Conservation (phyloP, 495 filamentous ascomycete genomes). For the Daldinia loculata region DNA sequence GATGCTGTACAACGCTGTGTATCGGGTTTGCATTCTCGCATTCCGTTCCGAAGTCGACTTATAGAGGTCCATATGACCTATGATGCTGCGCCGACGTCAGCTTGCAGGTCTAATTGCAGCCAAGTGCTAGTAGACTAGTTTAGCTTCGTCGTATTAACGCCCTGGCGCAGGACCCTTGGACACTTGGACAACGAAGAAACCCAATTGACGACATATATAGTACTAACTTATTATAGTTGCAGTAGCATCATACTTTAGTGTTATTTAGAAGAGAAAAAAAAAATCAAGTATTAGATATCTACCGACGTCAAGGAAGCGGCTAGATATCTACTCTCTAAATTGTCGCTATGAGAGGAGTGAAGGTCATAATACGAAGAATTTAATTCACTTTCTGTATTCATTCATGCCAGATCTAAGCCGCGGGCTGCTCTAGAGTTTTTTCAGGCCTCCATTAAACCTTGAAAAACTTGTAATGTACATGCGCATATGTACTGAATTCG, state of each 20-base stretch:
- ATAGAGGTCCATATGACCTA: conserved; percentile 15
- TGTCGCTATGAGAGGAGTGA: not conserved
- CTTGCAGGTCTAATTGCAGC: conserved; percentile 33
- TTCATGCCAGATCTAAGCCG: conserved; percentile 33
- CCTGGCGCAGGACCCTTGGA: conserved; percentile 23
- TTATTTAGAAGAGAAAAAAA: not conserved
- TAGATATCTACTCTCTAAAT: no score
- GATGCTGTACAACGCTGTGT: not conserved
- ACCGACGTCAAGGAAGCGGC: not conserved
- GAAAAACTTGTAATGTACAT: conserved; percentile 32
- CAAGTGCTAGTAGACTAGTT: conserved; percentile 21
- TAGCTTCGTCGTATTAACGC: conserved; percentile 25
- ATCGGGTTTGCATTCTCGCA: conserved; percentile 15
- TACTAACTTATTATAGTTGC: not conserved
- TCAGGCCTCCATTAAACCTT: conserved; percentile 29
- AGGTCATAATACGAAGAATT: not conserved
- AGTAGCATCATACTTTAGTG: not conserved
- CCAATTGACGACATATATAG: not conserved
- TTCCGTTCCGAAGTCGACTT: conserved; percentile 22
- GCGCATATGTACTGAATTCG: conserved; percentile 27
- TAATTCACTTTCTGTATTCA: conserved; percentile 28
- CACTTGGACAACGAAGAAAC: conserved; percentile 16
- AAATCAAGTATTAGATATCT: not conserved
- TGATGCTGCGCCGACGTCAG: conserved; percentile 44
- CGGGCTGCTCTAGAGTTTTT: conserved; percentile 33